These are phyloP conservation scores for Blepharisma stoltei DNA, from an alignment of 73 alveolate genomes.

Conservation along the genomic window DNA sequence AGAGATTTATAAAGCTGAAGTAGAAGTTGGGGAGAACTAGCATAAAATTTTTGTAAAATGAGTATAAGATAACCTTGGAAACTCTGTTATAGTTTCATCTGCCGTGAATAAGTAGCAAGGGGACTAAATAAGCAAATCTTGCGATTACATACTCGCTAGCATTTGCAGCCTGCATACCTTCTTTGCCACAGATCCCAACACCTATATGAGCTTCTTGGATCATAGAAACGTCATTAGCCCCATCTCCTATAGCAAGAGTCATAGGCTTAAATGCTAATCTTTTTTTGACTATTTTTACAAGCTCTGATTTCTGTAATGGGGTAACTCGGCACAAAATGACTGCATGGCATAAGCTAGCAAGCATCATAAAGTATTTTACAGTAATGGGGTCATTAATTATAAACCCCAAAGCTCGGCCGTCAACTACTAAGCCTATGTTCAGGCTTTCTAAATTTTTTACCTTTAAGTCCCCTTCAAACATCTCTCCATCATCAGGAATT, in stretches of 20 bases:
- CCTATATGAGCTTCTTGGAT: slow-evolving; percentile 36
- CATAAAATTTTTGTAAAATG: slow-evolving; percentile 77
- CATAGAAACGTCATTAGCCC: slow-evolving; percentile 80
- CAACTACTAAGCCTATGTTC: slow-evolving; percentile 7
- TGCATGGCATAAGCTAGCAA: slow-evolving; percentile 68
- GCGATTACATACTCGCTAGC: slow-evolving; percentile 81
- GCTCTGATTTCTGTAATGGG: slow-evolving; percentile 82
- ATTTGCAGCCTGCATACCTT: slow-evolving; percentile 78
- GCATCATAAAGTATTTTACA: slow-evolving; percentile 39
- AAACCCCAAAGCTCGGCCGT: background rate
- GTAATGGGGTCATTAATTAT: background rate
- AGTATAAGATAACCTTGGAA: slow-evolving; percentile 61
- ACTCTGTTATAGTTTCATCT: slow-evolving; percentile 84
- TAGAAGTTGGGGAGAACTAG: slow-evolving; percentile 65
- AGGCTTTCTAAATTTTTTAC: slow-evolving; percentile 5
- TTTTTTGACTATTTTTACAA: slow-evolving; percentile 66
- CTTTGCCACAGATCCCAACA: slow-evolving; percentile 42
- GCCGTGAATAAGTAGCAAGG: slow-evolving; percentile 89
- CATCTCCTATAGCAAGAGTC: slow-evolving; percentile 86
- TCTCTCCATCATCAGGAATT: background rate
- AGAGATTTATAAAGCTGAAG: slow-evolving; percentile 76
- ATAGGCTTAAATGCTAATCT: slow-evolving; percentile 26
- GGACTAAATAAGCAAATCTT: slow-evolving; percentile 71
- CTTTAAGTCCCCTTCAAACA: background rate
- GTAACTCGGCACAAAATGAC: slow-evolving; percentile 85